These are phyloP conservation scores for Rugiboletus extremiorientalis DNA, from an alignment of 1,284 basidiomycete species.

Conservation along the genomic window DNA sequence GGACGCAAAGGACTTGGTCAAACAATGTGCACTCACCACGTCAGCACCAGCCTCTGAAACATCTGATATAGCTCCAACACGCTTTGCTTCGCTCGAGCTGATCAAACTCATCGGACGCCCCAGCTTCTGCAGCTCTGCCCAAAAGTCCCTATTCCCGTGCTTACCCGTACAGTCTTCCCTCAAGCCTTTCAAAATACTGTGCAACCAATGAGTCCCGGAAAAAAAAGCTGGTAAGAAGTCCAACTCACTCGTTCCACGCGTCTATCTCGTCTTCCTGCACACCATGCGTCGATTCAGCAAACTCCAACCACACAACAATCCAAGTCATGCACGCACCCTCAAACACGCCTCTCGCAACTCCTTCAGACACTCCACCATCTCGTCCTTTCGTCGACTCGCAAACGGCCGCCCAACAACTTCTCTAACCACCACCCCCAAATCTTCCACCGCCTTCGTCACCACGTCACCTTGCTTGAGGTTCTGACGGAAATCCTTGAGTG, in stretches of 20 bases:
- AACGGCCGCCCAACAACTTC: conserved; percentile 74
- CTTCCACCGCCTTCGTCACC: conserved; percentile 80
- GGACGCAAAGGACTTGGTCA: neutral
- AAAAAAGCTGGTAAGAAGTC: neutral
- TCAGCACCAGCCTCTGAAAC: conserved; percentile 51
- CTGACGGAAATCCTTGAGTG: conserved; percentile 73
- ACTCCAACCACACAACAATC: neutral
- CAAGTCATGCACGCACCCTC: conserved; percentile 42
- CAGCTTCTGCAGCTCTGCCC: conserved; percentile 52
- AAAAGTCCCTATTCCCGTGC: conserved; percentile 64
- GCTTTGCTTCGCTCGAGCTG: conserved; percentile 57
- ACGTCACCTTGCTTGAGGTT: conserved; percentile 73
- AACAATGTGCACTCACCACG: conserved; percentile 36
- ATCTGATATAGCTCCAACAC: conserved; percentile 52
- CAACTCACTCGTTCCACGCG: conserved; percentile 68
- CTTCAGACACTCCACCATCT: conserved; percentile 74
- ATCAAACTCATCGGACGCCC: conserved; percentile 62
- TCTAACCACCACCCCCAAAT: conserved; percentile 67
- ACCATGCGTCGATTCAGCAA: neutral
- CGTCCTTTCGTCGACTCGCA: conserved; percentile 58
- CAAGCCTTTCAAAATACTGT: conserved; percentile 58
- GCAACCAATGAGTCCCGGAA: neutral
- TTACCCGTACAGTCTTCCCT: conserved; percentile 51
- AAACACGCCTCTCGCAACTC: conserved; percentile 65
- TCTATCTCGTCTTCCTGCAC: conserved; percentile 76